A percentile compares a stretch with the other conserved stretches of the same genome.
phyloP scores from a whole-genome alignment of 78 protist species.

The Anaeramoeba ignava region DNA sequence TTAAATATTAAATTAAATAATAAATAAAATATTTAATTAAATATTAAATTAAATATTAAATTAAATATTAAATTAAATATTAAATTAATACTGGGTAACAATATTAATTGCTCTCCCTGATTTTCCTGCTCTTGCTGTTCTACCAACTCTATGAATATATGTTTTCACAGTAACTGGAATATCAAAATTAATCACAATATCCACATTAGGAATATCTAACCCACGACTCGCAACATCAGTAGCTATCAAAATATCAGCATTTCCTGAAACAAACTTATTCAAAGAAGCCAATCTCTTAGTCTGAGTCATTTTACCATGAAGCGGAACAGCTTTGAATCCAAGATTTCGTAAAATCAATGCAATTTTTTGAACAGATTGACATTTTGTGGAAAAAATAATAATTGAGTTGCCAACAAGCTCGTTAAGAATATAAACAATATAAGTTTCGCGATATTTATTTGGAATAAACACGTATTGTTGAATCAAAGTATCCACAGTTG shows the following conservation, averaged over 20 bases:
- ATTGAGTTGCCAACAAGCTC: conserved; percentile 51
- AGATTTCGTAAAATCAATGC: conserved; percentile 4
- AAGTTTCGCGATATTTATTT: conserved; percentile 53
- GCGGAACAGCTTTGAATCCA: conserved; percentile 73
- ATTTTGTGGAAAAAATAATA: conserved; percentile 62
- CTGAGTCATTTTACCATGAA: conserved; percentile 70
- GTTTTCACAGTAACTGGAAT: conserved; percentile 33
- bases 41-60: too few relatives aligned
- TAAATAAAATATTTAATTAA: too few relatives aligned
- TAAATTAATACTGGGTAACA: not conserved
- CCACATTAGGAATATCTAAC: conserved; percentile 88
- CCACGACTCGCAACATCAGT: conserved; percentile 87
- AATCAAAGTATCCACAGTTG: conserved; percentile 58
- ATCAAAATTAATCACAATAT: conserved; percentile 85
- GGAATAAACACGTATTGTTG: conserved; percentile 84
- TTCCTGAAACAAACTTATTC: not conserved
- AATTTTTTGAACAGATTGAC: not conserved
- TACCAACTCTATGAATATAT: not conserved
- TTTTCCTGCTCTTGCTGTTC: conserved; percentile 3
- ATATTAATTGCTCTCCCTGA: not conserved
- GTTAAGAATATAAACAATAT: conserved; percentile 55
- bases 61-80: too few relatives aligned
- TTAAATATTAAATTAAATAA: too few relatives aligned
- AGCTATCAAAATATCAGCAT: conserved; percentile 14
- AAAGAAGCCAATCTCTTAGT: conserved; percentile 25